Base-by-base conservation (phyloP, 768 basidiomycete species). In the Clathrus columnatus region DNA sequence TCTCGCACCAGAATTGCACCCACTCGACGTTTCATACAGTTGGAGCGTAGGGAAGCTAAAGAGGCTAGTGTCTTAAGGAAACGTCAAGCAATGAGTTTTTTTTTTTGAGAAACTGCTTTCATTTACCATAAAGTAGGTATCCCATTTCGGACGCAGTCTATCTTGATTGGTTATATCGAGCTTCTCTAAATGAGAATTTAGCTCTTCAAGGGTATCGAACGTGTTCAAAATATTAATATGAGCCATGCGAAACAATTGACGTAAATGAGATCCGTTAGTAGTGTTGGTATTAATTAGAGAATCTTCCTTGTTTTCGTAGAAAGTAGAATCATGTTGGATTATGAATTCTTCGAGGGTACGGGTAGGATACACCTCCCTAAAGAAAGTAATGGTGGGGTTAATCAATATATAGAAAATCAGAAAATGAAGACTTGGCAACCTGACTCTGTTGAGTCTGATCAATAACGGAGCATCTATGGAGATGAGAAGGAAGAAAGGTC, bases 21-120 rank as follows among this genome's bases (percentile, higher is more conserved):
- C 0, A 99, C 96, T 2, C 96, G 80, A 7, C 94, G 80, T 67
- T 97, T 96, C 93, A 97, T 96, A 67, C 94, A 96, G 65, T 96
- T 96, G 4, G 91, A 93, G 29, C 91, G 76, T 57, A 80, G 83
- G 14, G 93, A 91, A 16, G 93, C 93, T 32, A 97, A 77, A 17
- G 86, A 85, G 14, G 95, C 94, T 28, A 97, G 75, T 3, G 87
- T 92, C 90, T 92, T 10, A 14, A 17, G 62, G 7, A 23, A 14
- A 54, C 8, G 48, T 47, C 24, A 54, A 50, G 17, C 50, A 23
- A 57, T 20, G 30, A 5, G 24, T 1, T 16, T 18, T n/a, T 20
- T 17, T 21, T n/a, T 24, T 28, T 17, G 24, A 21, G 17, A n/a
- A n/a, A 21, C 2, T 17, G n/a, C 23, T 20, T 10, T 24, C 10